phyloP scores from a whole-genome alignment of 164 flowering plant species.

The Tinospora cordifolia region DNA sequence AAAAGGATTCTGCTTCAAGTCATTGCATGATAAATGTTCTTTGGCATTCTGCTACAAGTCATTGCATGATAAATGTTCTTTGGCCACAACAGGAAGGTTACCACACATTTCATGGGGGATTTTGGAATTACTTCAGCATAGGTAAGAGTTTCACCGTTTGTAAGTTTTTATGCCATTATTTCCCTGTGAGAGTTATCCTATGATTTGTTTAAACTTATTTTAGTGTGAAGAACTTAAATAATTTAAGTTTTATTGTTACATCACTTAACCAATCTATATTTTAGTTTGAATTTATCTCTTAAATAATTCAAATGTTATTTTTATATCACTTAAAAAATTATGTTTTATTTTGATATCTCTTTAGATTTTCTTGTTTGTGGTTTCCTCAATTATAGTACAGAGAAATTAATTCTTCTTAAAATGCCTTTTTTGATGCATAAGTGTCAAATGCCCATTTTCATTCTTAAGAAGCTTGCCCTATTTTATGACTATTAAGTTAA shows the following conservation, averaged over 20 bases:
- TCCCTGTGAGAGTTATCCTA: not conserved
- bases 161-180: not conserved
- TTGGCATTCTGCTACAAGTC: not conserved
- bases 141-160: slow-evolving; percentile 41
- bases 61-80: not conserved
- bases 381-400: not conserved
- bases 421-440: not conserved
- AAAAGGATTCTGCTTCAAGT: too few relatives aligned
- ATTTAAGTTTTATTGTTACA: not conserved
- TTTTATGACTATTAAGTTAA: not conserved
- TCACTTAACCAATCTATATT: not conserved
- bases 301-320: not conserved
- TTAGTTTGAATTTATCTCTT: too few relatives aligned
- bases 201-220: not conserved
- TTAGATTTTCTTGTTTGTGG: not conserved
- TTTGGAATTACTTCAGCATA: slow-evolving; percentile 98
- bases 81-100: slow-evolving; percentile 62
- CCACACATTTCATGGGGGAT: slow-evolving; percentile 87
- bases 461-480: not conserved
- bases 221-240: not conserved
- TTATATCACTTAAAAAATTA: too few relatives aligned
- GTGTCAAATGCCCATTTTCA: not conserved
- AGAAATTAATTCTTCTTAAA: not conserved
- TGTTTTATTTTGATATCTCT: not conserved
- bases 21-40: too few relatives aligned